phyloP scores from a whole-genome alignment of 2,329 filamentous ascomycete genomes.

The Penicillium sp. region DNA sequence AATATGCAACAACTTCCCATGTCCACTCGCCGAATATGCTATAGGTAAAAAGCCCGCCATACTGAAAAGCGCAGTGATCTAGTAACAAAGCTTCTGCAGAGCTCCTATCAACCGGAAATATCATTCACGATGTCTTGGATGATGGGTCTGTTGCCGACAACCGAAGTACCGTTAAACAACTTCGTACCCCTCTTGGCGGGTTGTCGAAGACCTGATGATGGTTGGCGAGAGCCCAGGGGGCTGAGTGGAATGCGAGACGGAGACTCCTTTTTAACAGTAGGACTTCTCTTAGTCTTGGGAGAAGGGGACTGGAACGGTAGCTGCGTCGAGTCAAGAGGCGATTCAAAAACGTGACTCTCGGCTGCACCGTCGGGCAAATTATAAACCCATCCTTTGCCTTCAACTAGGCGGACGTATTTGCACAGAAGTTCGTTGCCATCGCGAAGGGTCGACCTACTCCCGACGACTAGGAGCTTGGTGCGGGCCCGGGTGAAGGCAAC shows the following conservation, averaged over 20 bases:
- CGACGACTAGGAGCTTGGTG: conserved; percentile 84
- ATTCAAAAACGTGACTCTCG: conserved; percentile 64
- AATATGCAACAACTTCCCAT: neutral
- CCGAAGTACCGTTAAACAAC: conserved; percentile 44
- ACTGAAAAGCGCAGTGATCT: neutral
- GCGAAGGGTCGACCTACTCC: conserved; percentile 71
- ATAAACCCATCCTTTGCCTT: conserved; percentile 72
- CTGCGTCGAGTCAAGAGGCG: conserved; percentile 19
- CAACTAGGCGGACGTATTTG: conserved; percentile 72
- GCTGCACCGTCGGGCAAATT: conserved; percentile 63
- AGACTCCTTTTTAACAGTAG: conserved; percentile 20
- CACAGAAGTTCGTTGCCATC: conserved; percentile 67
- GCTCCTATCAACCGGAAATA: conserved; percentile 28
- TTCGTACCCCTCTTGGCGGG: conserved; percentile 60
- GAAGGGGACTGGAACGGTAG: conserved; percentile 21
- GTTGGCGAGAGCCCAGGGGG: conserved; percentile 28
- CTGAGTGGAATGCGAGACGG: conserved; percentile 28
- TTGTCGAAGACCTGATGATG: conserved; percentile 40
- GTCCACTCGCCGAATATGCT: neutral
- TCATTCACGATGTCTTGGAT: conserved; percentile 76
- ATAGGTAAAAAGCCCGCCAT: neutral
- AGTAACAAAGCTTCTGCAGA: neutral
- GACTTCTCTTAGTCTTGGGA: conserved; percentile 26
- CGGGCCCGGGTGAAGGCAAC: conserved; percentile 91
- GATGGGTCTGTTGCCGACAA: conserved; percentile 64